phyloP scores from a whole-genome alignment of 306 rosid species.

The Castanea sativa region DNA sequence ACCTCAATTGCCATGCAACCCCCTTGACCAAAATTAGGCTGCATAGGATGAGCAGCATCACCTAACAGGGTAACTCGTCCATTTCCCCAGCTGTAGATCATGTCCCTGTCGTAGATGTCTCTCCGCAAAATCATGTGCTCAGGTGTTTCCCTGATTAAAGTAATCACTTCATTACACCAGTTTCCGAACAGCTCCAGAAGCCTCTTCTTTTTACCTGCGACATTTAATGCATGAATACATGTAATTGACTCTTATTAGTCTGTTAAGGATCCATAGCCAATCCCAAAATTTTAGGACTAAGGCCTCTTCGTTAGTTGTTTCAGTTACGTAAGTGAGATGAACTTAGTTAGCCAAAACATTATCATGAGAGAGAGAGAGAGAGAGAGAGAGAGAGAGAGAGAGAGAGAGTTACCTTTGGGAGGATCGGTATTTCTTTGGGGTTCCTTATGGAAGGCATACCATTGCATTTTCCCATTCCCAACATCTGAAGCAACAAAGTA shows the following conservation, averaged over 20 bases:
- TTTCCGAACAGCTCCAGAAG: constrained; percentile 30
- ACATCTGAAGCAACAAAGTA: constrained; percentile 47
- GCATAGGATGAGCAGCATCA: constrained; percentile 54
- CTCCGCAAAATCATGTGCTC: constrained; percentile 40
- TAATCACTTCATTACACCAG: constrained; percentile 41
- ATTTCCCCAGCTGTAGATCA: constrained; percentile 37
- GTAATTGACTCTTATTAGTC: neutral
- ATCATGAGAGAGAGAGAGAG: constrained; percentile 1
- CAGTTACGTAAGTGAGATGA: neutral
- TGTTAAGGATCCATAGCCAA: too few species aligned
- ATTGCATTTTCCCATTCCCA: constrained; percentile 47
- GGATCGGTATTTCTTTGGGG: constrained; percentile 23
- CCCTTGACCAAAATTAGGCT: constrained; percentile 48
- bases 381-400: neutral
- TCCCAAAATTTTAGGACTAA: too few species aligned
- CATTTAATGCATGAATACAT: neutral
- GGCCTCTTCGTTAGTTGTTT: too few species aligned
- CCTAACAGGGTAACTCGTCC: constrained; percentile 45
- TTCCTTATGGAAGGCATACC: constrained; percentile 49
- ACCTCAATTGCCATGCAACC: constrained; percentile 55
- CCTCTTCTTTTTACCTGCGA: constrained; percentile 40
- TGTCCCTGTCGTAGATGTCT: constrained; percentile 47
- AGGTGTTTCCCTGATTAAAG: constrained; percentile 40
- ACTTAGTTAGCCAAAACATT: neutral
- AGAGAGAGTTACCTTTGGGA: constrained; percentile 24